A percentile compares a stretch with the other conserved stretches of the same genome.
Conservation (phyloP, 2,329 filamentous ascomycete species). For the Dactylellina drechsleri region DNA sequence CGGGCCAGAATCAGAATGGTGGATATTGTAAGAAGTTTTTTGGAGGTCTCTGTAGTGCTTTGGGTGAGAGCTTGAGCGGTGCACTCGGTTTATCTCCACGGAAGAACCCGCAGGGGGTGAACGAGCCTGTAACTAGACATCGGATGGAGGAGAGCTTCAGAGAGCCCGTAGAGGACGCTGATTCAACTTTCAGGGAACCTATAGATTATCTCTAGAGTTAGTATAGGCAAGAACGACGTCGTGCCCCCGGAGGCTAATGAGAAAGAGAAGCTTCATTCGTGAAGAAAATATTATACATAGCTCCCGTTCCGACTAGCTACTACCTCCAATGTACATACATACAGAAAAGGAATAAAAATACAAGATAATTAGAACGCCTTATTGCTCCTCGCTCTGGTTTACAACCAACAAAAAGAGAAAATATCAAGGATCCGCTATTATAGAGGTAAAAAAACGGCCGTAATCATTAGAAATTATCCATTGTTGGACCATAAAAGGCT, state of each 20-base stretch:
- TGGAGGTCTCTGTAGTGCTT: conserved; percentile 18
- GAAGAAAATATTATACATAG: too few relatives aligned
- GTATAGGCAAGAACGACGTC: too few relatives aligned
- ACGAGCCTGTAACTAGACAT: too few relatives aligned
- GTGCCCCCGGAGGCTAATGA: too few relatives aligned
- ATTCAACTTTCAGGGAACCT: too few relatives aligned
- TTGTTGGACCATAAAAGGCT: background rate
- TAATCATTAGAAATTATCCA: conserved; percentile 11
- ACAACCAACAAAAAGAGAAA: background rate
- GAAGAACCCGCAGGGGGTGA: too few relatives aligned
- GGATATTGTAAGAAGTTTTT: conserved; percentile 23
- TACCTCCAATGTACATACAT: background rate
- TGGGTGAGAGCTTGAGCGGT: conserved; percentile 1
- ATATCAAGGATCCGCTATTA: conserved; percentile 13
- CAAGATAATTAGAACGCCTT: background rate
- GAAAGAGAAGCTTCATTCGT: too few relatives aligned
- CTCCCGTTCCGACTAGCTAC: too few relatives aligned
- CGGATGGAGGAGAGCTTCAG: background rate
- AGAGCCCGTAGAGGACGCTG: conserved; percentile 12
- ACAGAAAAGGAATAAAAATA: conserved; percentile 1
- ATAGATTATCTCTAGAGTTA: too few relatives aligned
- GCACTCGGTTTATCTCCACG: conserved; percentile 16
- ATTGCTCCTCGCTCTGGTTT: background rate
- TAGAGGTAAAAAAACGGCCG: background rate
- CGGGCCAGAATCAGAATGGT: background rate